Base-by-base conservation (phyloP, 2,329 filamentous ascomycete species). In the Fusarium sp. region DNA sequence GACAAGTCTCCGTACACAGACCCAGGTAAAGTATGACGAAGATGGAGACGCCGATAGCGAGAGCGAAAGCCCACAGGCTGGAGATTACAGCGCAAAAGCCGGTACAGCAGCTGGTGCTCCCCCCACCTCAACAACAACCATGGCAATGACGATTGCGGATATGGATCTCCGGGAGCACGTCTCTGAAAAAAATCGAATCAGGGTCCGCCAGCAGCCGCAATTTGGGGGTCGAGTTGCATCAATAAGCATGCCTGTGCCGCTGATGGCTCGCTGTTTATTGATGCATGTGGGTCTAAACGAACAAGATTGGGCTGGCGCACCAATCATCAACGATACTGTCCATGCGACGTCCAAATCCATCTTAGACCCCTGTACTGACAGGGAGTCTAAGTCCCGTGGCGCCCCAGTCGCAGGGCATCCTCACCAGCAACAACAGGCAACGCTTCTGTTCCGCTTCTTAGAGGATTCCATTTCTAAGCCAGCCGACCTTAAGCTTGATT, bases 151-250 rank as follows among this genome's bases (percentile, higher is more conserved):
- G 71, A 73, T 35, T 53, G 57, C 66, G 72, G 75, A 75, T 62
- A 72, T 74, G 61, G 64, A 73, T 74, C 59, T 74, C 73, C 71
- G 75, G 55, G 35, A 64, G 61, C 22, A 62, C 67, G 38, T 50
- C 59, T 61, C 31, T 54, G 61, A 61, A 45, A 66, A 65, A 72
- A 73, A 44, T 64, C 61, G 56, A 60, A 69, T 69, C 61, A 71
- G 63, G 64, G 70, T 61, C 64, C 70, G 66, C 61, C 74, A 71
- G 73, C 74, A 75, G 67, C 75, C 74, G 74, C 70, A 72, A 56
- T 50, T 73, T 66, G 61, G 70, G 68, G 65, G 50, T 71, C 66
- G 66, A 74, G 72, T 20, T 67, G 67, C 65, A 69, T 73, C 74
- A 69, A 68, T 72, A 68, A 76, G 68, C 71, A 57, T 69, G 65